Evolutionary conservation across 1,284 basidiomycete species (phyloP), one percentile per base, ranked within the genome.

Genomic region (Irpex sp.): DNA sequence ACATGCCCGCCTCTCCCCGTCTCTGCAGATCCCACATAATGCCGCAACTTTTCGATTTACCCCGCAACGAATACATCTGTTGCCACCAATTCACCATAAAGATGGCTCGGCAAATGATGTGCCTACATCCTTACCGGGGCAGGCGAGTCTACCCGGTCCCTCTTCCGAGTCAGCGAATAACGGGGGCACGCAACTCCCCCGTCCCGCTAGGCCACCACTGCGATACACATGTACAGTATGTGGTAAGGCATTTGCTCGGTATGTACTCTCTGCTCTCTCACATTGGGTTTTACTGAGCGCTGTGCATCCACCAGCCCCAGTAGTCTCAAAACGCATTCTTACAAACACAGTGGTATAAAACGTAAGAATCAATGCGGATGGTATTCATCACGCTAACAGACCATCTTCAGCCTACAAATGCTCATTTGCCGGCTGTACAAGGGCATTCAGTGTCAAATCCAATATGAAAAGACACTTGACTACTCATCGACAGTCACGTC

Each of bases 401-500:
- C n/a, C 17, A 21, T 15, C 31, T 44, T 44, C 19, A 62, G 56
- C 54, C 3, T 58, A 58, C 61, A 31, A 48, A 13, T 62, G 61
- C 34, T 49, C 61, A 2, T 36, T 52, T 9, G 21, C 48, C 7
- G 61, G 56, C 48, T 62, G 61, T 36, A 15, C 8, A 9, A 62
- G 52, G 34, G 54, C 34, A 17, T 62, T 58, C 48, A 58, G 44
- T 17, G 48, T 57, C 31, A 62, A 62, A 34, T 62, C 61, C 5
- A 62, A 62, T 36, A 58, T 62, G 61, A 62, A 54, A 34, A 11
- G 56, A 47, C 61, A 62, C 21, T 34, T 59, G 34, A 15, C 15
- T n/a, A 61, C 49, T 11, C 59, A 61, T 34, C 54, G 34, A 21
- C 26, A 36, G 7, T 13, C 21, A n/a, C 21, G 26, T 6, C 21